These are phyloP conservation scores for Ceratocystis cacaofunesta DNA, from an alignment of 2,329 filamentous ascomycete species.

Conservation along the genomic window DNA sequence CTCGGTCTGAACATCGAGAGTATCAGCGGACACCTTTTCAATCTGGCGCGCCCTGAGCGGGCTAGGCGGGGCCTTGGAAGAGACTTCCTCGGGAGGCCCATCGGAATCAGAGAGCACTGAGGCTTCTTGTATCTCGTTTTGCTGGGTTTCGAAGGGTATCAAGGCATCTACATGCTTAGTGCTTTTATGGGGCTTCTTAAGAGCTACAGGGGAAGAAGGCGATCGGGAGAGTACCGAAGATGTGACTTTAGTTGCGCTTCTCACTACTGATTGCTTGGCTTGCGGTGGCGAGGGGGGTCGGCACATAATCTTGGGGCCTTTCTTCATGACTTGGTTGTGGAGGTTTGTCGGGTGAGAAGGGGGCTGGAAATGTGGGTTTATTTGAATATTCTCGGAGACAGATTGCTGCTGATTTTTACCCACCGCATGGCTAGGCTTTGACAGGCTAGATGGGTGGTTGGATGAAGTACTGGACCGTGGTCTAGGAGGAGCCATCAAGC, in stretches of 20 bases:
- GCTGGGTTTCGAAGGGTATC: not conserved
- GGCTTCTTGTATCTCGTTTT: not conserved
- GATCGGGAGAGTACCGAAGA: not conserved
- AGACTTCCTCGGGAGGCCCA: constrained; percentile 17
- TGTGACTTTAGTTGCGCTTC: not conserved
- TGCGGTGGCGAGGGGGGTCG: not conserved
- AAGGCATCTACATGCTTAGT: not conserved
- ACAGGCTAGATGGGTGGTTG: not conserved
- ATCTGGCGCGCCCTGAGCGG: not conserved
- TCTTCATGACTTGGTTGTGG: not conserved
- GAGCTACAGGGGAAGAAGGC: not conserved
- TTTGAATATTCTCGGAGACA: not conserved
- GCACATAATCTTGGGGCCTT: not conserved
- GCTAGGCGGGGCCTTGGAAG: not conserved
- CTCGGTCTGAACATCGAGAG: too few relatives aligned
- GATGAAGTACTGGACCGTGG: not conserved
- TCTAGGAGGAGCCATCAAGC: not conserved
- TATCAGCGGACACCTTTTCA: not conserved
- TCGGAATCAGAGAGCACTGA: constrained; percentile 24
- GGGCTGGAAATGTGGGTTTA: not conserved
- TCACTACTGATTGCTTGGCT: not conserved
- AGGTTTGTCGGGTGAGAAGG: not conserved
- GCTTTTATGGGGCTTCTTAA: not conserved
- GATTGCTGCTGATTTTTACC: not conserved
- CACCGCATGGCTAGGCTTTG: not conserved